Percentiles rank a stretch among this genome's conserved stretches.
Conservation (phyloP, 495 filamentous ascomycete genomes). For the Penicillium waksmanii region DNA sequence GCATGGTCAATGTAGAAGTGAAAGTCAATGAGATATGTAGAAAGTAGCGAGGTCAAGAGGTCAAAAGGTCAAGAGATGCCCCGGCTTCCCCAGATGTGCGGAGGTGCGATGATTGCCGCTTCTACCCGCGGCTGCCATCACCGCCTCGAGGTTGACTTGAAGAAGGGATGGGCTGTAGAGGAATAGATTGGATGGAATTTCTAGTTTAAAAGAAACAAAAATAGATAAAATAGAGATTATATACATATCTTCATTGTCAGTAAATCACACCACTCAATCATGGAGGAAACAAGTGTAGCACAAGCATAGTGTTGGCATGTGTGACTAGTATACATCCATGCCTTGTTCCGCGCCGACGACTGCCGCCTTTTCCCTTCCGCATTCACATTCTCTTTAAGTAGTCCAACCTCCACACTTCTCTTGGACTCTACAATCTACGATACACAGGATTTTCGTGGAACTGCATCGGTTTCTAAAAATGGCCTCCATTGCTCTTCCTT, state of each 20-base stretch:
- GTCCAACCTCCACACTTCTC: background rate
- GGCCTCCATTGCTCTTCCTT: constrained; percentile 35
- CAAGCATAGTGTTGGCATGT: too few species aligned
- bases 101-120: constrained; percentile 47
- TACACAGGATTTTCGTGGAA: background rate
- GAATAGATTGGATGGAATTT: background rate
- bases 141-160: constrained; percentile 3
- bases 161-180: background rate
- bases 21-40: constrained; percentile 1
- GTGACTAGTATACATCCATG: too few species aligned
- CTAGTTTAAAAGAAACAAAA: background rate
- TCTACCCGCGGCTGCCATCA: constrained; percentile 39
- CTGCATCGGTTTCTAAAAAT: constrained; percentile 23
- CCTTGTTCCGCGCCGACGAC: constrained; percentile 28
- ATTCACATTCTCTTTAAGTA: constrained; percentile 18
- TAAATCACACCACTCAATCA: too few species aligned
- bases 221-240: background rate
- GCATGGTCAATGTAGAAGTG: constrained; percentile 2
- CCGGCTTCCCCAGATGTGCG: constrained; percentile 38
- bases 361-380: constrained; percentile 23
- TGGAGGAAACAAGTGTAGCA: too few species aligned
- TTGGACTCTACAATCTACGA: constrained; percentile 1
- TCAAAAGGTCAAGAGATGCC: constrained; percentile 12
- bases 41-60: background rate
- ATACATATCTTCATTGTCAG: too few species aligned